Base-by-base conservation (phyloP, 2,329 filamentous ascomycete genomes). In the Aspergillus fischeri region DNA sequence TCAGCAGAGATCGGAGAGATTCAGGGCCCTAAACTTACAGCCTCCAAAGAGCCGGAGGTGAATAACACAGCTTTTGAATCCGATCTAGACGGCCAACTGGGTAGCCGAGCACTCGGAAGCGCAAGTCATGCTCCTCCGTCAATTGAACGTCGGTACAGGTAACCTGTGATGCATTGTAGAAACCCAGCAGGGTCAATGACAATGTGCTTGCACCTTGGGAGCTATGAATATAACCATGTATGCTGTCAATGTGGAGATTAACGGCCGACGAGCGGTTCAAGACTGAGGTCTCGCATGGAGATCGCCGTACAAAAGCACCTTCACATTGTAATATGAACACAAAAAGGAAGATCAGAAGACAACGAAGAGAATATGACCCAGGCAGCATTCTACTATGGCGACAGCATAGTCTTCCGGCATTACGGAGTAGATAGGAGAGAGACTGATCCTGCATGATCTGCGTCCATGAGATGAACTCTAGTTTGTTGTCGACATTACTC, bases 121-220 rank as follows among this genome's bases (percentile, higher is more conserved):
- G 35, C 20, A 29, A 21, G n/a, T 28, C 17, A 29, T 21, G 24
- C 24, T 45, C 53, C 7, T 35, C 49, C 2, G 49, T 20, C 27
- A 51, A n/a, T 11, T 45, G 25, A 20, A 55, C 47, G 7, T 55
- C 48, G 25, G 5, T 21, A 44, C 53, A 55, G 7, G 25, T 4
- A 27, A 51, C 27, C 14, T 35, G 48, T 1, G 53, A 55, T 21
- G 25, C 20, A 47, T 55, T 55, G 48, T 55, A 29, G 20, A 55
- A 20, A 7, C 48, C 48, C 17, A 51, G 27, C 42, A 55, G 42
- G 17, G 53, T 42, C 20, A 55, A 29, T 3, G 38, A 42, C 48
- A 55, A 47, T 17, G 8, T 21, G 1, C 38, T 55, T 14, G 20
- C 24, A 17, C 11, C 21, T 44, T 51, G 25, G 11, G 42, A 27